Base-by-base conservation (phyloP, 192 early-diverging fungal species). In the Podila clonocystis region DNA sequence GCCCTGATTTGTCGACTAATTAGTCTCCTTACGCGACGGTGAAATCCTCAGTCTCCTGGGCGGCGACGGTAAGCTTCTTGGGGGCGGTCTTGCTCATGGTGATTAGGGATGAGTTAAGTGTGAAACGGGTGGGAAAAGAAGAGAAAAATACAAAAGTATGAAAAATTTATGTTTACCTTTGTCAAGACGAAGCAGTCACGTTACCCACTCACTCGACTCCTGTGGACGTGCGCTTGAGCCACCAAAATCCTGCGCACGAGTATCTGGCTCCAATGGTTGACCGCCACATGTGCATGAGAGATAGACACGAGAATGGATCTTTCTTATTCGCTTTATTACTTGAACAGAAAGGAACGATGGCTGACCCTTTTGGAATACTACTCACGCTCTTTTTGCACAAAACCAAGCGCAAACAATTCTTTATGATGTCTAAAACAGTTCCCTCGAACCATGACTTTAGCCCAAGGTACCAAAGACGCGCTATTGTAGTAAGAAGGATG, bases 11-110 rank as follows among this genome's bases (percentile, higher is more conserved):
- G 41, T 45, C 17, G 41, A 17, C 41, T 45, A 45, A 13, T 17
- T n/a, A 38, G 30, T 19, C 12, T 64, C 62, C 77, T 80, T 80
- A 80, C 77, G 77, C 77, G 71, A 80, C 71, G 57, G 77, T 80
- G 71, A 80, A 68, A 66, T 80, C 77, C 77, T 80, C 77, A 65
- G 77, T 72, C 65, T 80, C 77, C 77, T 80, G 77, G 62, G 70
- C 70, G 38, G 77, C 71, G 57, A 80, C 67, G 70, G 77, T 80
- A 48, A 80, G 70, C 71, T 80, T 80, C 77, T 80, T 80, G 77
- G 72, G 70, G 48, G 77, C 71, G 67, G 77, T 72, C 77, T 80
- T 80, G 77, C 77, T 80, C 77, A 80, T 80, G 67, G 15, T 80
- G 76, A 76, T 69, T 52, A 41, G 50, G 48, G 68, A 41, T 36